Evolutionary conservation across 2,329 filamentous ascomycete genomes (phyloP).

Genomic region (Ceratocystis smalleyi): DNA sequence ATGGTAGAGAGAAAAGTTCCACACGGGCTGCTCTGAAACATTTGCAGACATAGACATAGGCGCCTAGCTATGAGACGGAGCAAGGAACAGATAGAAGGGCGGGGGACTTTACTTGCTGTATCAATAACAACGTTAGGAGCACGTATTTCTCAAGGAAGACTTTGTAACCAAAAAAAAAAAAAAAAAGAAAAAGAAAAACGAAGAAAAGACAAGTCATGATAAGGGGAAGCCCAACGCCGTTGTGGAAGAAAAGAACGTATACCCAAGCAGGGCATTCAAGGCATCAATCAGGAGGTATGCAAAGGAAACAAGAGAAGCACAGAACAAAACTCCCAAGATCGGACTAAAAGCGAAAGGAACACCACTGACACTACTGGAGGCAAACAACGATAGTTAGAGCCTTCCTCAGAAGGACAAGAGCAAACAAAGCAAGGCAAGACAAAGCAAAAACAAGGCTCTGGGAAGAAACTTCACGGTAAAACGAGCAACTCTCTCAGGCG

Average conservation of each 20-base stretch:
- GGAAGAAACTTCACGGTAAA: background rate
- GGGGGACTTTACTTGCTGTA: background rate
- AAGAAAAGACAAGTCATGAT: background rate
- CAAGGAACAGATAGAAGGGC: background rate
- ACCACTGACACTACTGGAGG: background rate
- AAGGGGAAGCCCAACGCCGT: background rate
- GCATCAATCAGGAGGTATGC: background rate
- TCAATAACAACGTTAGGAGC: background rate
- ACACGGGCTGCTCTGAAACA: background rate
- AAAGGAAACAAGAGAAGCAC: background rate
- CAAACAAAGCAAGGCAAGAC: background rate
- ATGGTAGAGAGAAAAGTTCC: background rate
- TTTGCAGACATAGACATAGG: background rate
- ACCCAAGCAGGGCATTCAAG: background rate
- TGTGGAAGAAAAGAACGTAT: background rate
- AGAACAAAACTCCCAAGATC: background rate
- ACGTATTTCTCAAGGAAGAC: background rate
- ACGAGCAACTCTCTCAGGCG: background rate
- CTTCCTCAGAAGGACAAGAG: background rate
- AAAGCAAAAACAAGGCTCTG: constrained; percentile 8
- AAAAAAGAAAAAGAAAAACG: too few relatives aligned
- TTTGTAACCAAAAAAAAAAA: background rate
- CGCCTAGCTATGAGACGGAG: background rate
- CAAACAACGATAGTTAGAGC: background rate
- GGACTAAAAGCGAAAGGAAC: too few relatives aligned